Evolutionary conservation across 306 rosid species (phyloP).

Genomic region (Trifolium pratense): DNA sequence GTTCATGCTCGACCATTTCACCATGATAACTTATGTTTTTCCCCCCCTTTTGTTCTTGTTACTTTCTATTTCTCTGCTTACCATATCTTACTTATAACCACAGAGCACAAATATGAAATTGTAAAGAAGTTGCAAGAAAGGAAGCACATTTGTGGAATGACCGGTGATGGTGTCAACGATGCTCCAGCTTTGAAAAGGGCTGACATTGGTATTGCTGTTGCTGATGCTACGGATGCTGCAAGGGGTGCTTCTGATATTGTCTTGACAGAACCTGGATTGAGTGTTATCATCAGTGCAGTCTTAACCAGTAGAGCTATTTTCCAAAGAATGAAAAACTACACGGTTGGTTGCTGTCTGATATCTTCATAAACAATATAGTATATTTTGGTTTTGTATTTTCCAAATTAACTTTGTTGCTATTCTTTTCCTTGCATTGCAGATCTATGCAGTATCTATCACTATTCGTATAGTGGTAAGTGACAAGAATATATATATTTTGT

Average conservation of each 20-base stretch:
- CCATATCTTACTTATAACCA: background rate
- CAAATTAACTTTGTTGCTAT: constrained; percentile 16
- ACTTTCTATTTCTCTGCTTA: constrained; percentile 17
- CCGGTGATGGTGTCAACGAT: constrained; percentile 98
- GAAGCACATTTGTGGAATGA: constrained; percentile 99
- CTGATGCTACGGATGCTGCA: constrained; percentile 99
- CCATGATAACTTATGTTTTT: background rate
- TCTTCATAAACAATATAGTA: constrained; percentile 10
- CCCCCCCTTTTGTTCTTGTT: background rate
- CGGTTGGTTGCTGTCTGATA: constrained; percentile 57
- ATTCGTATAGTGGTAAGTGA: constrained; percentile 96
- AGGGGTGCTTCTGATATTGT: constrained; percentile 97
- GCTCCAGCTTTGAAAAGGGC: constrained; percentile 99
- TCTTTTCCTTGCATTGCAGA: constrained; percentile 53
- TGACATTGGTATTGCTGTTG: constrained; percentile 97
- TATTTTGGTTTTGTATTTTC: constrained; percentile 17
- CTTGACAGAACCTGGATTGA: constrained; percentile 95
- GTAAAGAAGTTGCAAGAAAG: constrained; percentile 96
- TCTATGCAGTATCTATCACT: constrained; percentile 97
- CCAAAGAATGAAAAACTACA: constrained; percentile 99
- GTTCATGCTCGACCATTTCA: constrained; percentile 47
- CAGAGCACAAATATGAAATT: constrained; percentile 96
- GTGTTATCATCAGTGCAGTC: constrained; percentile 98
- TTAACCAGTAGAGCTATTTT: constrained; percentile 94
- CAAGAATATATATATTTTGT: background rate